Base-by-base conservation (phyloP, 2,329 filamentous ascomycete genomes). In the Pyrenochaeta sp. region DNA sequence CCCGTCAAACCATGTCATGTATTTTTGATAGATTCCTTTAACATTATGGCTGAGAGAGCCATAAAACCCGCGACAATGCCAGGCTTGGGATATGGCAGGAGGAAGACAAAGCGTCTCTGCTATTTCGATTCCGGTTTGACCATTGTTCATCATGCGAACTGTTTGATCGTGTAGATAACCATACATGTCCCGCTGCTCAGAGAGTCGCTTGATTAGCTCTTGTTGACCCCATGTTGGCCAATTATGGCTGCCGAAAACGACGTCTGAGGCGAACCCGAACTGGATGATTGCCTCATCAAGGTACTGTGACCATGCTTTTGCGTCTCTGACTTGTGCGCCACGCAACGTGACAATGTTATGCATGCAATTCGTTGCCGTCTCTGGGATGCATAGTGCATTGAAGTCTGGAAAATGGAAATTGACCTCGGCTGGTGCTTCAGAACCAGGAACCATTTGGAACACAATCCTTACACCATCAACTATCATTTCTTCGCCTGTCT, bases 331-430 rank as follows among this genome's bases (percentile, higher is more conserved):
- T 4, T 56, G 52, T 3, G 73, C 73, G 2, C 74, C 75, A 1
- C 74, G 67, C 10, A 75, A 59, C 0, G 74, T 76, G 5, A 68
- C 47, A 43, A 77, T 69, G 45, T 76, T 77, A 51, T 77, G 74
- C 43, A 76, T 48, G 10, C 51, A 62, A 39, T 76, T 67, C 2
- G 71, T 75, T 3, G 72, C 69, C 20, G 55, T 63, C 48, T 77
- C 74, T 0, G 73, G 60, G 7, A 72, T 63, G 41, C 60, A 73
- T 0, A 77, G 52, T 1, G 74, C 72, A 6, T 50, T 51, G 23
- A 65, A 55, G 6, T 71, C 46, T 3, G 74, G 73, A 27, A 77
- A 71, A 36, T 68, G 65, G 29, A 77, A 63, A 43, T 74, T 73
- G 46, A 77, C 61, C 51, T 77, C 74, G 0, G 72, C 57, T 0